Percentiles rank a stretch among this genome's conserved stretches.
Evolutionary conservation across 306 rosid species (phyloP).

Genomic region (Rosa persica): DNA sequence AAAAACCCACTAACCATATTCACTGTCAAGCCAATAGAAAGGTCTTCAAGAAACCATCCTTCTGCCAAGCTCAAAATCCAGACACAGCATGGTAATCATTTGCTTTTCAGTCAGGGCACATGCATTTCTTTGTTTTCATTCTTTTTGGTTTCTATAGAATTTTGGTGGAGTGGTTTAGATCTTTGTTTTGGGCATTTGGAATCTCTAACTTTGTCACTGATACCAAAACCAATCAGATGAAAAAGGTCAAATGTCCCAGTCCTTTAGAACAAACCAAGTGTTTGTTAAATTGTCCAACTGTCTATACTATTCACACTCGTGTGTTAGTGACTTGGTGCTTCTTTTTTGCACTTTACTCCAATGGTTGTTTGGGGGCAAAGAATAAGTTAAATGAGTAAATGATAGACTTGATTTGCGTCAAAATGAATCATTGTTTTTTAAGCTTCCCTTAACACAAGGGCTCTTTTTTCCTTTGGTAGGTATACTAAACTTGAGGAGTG

Average conservation of each 20-base stretch:
- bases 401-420: not conserved
- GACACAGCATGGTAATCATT: slow-evolving; percentile 91
- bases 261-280: slow-evolving; percentile 4
- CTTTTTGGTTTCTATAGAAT: not conserved
- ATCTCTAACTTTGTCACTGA: slow-evolving; percentile 27
- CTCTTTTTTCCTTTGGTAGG: slow-evolving; percentile 37
- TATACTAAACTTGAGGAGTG: slow-evolving; percentile 81
- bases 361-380: slow-evolving; percentile 16
- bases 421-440: not conserved
- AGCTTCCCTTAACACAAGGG: not conserved
- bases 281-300: slow-evolving; percentile 24
- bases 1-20: slow-evolving; percentile 77
- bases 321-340: slow-evolving; percentile 2
- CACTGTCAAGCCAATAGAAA: slow-evolving; percentile 62
- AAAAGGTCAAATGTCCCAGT: slow-evolving; percentile 31
- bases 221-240: slow-evolving; percentile 62
- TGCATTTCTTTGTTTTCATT: not conserved
- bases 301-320: not conserved
- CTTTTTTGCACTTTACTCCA: slow-evolving; percentile 31
- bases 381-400: not conserved
- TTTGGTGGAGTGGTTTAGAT: not conserved
- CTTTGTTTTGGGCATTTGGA: slow-evolving; percentile 2
- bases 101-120: not conserved
- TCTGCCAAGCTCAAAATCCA: slow-evolving; percentile 66
- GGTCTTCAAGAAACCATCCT: slow-evolving; percentile 63